phyloP scores from a whole-genome alignment of 495 filamentous ascomycete genomes.

The Xanthoparmelia taractica region DNA sequence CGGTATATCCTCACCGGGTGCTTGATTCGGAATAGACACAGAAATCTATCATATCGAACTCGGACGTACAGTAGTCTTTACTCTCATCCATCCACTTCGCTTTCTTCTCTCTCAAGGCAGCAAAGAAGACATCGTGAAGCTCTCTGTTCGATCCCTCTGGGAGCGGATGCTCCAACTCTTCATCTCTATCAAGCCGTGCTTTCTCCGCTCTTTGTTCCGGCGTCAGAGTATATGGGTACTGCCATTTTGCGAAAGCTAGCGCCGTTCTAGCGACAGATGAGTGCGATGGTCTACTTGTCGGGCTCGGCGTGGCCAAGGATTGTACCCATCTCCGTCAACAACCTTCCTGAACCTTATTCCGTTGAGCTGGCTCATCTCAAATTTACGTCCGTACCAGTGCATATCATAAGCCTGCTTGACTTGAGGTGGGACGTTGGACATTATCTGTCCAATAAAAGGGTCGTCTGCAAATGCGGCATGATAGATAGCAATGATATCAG shows the following conservation, averaged over 20 bases:
- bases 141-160: constrained; percentile 17
- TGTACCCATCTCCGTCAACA: constrained; percentile 19
- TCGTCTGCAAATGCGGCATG: constrained; percentile 20
- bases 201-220: constrained; percentile 16
- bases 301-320: too few relatives aligned
- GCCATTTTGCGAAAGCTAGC: constrained; percentile 25
- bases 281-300: neutral
- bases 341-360: constrained; percentile 17
- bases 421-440: constrained; percentile 10
- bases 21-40: too few relatives aligned
- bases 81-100: constrained; percentile 18
- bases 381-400: constrained; percentile 3
- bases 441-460: constrained; percentile 18
- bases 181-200: neutral
- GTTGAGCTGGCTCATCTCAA: constrained; percentile 8
- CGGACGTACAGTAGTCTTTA: constrained; percentile 19
- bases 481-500: constrained; percentile 18
- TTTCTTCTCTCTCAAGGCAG: constrained; percentile 8
- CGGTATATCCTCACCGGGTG: neutral
- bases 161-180: neutral
- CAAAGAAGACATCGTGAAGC: constrained; percentile 18
- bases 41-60: neutral
- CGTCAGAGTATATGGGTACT: constrained; percentile 17
- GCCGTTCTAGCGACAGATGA: constrained; percentile 13
- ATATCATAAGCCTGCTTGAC: constrained; percentile 11